These are phyloP conservation scores for Trypanosoma theileri DNA, from an alignment of 208 protist genomes.

Conservation along the genomic window DNA sequence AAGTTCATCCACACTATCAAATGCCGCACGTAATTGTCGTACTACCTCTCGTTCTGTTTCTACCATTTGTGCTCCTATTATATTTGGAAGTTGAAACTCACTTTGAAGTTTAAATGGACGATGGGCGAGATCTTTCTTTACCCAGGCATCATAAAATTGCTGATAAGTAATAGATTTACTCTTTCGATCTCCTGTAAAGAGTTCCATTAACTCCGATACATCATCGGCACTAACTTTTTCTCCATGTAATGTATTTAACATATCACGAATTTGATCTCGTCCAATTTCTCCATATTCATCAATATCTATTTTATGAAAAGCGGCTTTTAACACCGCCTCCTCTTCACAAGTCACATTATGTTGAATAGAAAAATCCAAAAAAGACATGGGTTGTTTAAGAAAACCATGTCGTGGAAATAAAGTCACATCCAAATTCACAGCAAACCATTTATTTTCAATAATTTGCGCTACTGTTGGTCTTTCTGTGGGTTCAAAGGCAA, in stretches of 20 bases:
- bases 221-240: constrained; percentile 52
- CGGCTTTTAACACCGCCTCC: constrained; percentile 61
- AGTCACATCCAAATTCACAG: constrained; percentile 42
- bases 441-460: constrained; percentile 86
- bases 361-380: constrained; percentile 66
- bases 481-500: constrained; percentile 81
- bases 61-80: constrained; percentile 75
- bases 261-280: constrained; percentile 83
- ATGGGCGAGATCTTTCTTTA: constrained; percentile 74
- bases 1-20: constrained; percentile 84
- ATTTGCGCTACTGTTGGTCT: constrained; percentile 86
- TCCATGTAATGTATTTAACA: constrained; percentile 75
- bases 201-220: constrained; percentile 67
- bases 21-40: constrained; percentile 76
- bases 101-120: constrained; percentile 49
- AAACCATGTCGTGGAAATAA: constrained; percentile 64
- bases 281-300: constrained; percentile 82
- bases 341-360: constrained; percentile 63
- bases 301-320: constrained; percentile 79
- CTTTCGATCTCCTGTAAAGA: constrained; percentile 69
- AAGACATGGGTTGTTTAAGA: constrained; percentile 21
- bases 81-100: constrained; percentile 83
- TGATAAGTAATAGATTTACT: constrained; percentile 65
- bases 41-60: constrained; percentile 74
- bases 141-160: constrained; percentile 87